Evolutionary conservation across 441 rosid species (phyloP).

Genomic region (Gossypium lobatum): DNA sequence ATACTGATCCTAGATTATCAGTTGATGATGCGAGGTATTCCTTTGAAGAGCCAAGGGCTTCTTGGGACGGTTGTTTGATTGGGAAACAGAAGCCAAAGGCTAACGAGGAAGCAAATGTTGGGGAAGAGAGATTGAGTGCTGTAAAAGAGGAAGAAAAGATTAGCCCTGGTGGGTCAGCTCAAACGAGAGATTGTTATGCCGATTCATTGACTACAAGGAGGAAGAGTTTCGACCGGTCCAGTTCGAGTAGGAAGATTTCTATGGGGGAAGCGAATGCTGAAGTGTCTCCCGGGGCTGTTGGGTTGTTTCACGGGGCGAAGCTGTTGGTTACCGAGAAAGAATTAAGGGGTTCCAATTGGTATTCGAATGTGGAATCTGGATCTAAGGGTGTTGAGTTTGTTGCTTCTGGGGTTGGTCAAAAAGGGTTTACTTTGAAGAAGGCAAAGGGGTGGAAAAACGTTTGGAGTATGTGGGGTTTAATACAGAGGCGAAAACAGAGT

Average conservation of each 20-base stretch:
- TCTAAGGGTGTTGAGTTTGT: conserved; percentile 26
- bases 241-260: conserved; percentile 19
- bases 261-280: conserved; percentile 34
- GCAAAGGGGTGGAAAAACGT: conserved; percentile 26
- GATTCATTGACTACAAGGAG: conserved; percentile 35
- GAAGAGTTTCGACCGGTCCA: conserved; percentile 42
- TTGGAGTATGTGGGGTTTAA: conserved; percentile 52
- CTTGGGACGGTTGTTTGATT: conserved; percentile 57
- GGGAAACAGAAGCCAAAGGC: conserved; percentile 36
- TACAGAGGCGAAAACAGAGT: conserved; percentile 26
- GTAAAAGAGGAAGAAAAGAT: conserved; percentile 13
- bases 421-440: conserved; percentile 32
- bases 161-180: conserved; percentile 51
- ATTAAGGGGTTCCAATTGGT: conserved; percentile 67
- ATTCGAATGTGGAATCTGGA: conserved; percentile 32
- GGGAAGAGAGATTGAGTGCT: conserved; percentile 19
- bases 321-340: conserved; percentile 42
- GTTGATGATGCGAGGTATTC: conserved; percentile 39
- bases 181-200: conserved; percentile 45
- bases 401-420: conserved; percentile 27
- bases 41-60: conserved; percentile 60
- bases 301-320: conserved; percentile 41
- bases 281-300: conserved; percentile 57
- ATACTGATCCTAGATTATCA: conserved; percentile 43
- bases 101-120: conserved; percentile 28